Evolutionary conservation across 2,329 filamentous ascomycete species (phyloP), one percentile per base, ranked within the genome.

Genomic region (Byssoonygena ceratinophila): DNA sequence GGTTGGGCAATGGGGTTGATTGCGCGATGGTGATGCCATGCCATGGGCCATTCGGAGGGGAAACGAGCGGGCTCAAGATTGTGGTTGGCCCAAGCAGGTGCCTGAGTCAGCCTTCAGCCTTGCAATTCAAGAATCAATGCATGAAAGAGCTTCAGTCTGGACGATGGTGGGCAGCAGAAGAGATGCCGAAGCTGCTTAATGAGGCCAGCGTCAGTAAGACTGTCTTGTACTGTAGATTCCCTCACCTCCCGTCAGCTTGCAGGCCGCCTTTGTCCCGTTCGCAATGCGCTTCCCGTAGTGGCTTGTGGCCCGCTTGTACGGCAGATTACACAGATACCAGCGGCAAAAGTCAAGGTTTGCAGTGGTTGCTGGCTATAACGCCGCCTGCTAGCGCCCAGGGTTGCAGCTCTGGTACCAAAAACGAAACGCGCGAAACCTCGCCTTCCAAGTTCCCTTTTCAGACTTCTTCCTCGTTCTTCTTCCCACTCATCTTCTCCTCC

Each of bases 381-480:
- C 27, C 45, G 46, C 16, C 50, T 29, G 14, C 34, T 55, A 43
- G 51, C 54, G 39, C 25, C 12, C 43, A 45, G 49, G 31, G 23
- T 29, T 6, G 23, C 11, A 41, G 54, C 20, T 23, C 3, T 22
- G 23, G 32, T 52, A 46, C 46, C 47, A 25, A 52, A 53, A 52
- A 48, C 37, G 36, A 31, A 44, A 56, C 56, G 56, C 55, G 56
- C 47, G 47, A 43, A 58, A 55, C 51, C 53, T 57, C 48, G 55
- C 55, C 55, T 51, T 51, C 51, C 48, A 32, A 43, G 39, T 25
- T 41, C 32, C 34, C 47, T 50, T n/a, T 41, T 41, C 23, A 41
- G 31, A 41, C 36, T 49, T 49, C 46, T 37, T 48, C 46, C 46
- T 48, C n/a, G n/a, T n/a, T n/a, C 32, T 36, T 39, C 23, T 39